Evolutionary conservation across 345 rosid genomes (phyloP), one percentile per base, ranked within the genome.

Genomic region (Erysimum cheiranthoides): DNA sequence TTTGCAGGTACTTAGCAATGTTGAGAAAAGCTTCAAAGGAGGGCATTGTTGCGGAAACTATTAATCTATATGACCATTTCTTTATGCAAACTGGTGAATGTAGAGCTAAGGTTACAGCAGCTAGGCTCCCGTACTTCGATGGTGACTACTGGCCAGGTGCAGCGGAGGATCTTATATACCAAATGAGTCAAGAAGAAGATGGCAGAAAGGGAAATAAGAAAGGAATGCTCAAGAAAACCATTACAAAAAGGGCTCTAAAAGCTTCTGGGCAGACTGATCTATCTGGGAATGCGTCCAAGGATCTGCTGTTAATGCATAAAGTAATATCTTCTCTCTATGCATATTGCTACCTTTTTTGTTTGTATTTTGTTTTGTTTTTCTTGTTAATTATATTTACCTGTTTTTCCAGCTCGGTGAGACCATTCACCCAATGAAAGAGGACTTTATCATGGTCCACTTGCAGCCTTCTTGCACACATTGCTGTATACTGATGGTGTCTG

Each of bases 91-190:
- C 82, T 30, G 99, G 98, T 64, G 99, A 96, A 81, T 87, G 91
- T 78, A 89, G 82, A 82, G 93, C 96, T 66, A 93, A 87, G 83
- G 97, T 93, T 63, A 96, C 99, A 14, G 99, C 99, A 50, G 92
- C 97, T 18, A 93, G 99, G 86, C 86, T 96, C 52, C 99, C 99
- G 36, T 96, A 96, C 86, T 96, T 96, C 69, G 99, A 96, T 80
- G 99, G 99, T 80, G 98, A 96, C 83, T 96, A 96, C 81, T 96
- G 99, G 99, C 98, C 99, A 61, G 99, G 98, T 79, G 98, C 99
- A 40, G 99, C 99, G 1, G 99, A 96, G 84, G 98, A 96, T 77
- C 84, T 96, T 64, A 91, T 96, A 66, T 83, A 85, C 86, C 98
- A 91, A 84, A 84, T 96, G 80, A 89, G 88, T 53, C 98, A 96